These are phyloP conservation scores for Cyclotella atomus DNA, from an alignment of 108 stramenopile species.

Conservation along the genomic window DNA sequence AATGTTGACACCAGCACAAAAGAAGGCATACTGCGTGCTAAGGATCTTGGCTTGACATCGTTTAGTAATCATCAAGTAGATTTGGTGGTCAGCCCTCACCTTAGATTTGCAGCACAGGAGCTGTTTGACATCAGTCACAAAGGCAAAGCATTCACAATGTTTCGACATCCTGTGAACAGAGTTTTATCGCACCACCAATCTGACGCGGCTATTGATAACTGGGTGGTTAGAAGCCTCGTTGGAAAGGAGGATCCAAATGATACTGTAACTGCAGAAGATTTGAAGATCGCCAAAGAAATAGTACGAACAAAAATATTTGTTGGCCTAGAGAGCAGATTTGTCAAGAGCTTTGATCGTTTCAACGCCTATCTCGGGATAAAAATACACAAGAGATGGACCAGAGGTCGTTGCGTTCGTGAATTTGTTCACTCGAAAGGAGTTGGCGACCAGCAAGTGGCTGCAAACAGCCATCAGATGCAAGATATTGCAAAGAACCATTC, in stretches of 20 bases:
- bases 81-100: conserved; percentile 22
- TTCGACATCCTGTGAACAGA: conserved; percentile 41
- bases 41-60: conserved; percentile 30
- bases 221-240: conserved; percentile 32
- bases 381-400: neutral
- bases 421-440: neutral
- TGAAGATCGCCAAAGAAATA: conserved; percentile 41
- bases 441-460: neutral
- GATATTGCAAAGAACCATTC: conserved; percentile 29
- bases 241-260: conserved; percentile 9
- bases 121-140: conserved; percentile 36
- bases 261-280: conserved; percentile 18
- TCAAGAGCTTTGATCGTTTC: conserved; percentile 24
- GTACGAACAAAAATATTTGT: conserved; percentile 21
- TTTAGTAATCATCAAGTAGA: conserved; percentile 19
- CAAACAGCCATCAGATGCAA: conserved; percentile 28
- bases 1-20: conserved; percentile 56
- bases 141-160: conserved; percentile 34
- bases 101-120: conserved; percentile 11
- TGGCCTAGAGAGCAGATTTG: conserved; percentile 20
- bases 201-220: conserved; percentile 13
- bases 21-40: conserved; percentile 42
- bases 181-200: neutral
- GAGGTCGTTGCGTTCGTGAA: conserved; percentile 5
- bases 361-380: conserved; percentile 18